These are phyloP conservation scores for Symbiotaphrina buchneri DNA, from an alignment of 495 filamentous ascomycete genomes.

Conservation along the genomic window DNA sequence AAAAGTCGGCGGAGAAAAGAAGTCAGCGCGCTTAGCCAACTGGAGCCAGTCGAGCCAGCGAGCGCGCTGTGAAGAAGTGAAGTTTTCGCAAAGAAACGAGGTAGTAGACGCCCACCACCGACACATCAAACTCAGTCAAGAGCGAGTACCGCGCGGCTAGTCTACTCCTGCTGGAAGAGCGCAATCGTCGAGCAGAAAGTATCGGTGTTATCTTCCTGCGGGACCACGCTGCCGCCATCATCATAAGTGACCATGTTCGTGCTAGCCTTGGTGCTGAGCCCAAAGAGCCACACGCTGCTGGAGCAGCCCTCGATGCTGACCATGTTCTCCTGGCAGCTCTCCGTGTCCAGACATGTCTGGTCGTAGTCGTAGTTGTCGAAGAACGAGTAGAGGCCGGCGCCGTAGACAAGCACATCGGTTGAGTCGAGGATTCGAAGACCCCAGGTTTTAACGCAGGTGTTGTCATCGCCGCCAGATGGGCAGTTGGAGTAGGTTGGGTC, in stretches of 20 bases:
- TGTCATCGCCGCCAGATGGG: slow-evolving; percentile 25
- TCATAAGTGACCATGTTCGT: slow-evolving; percentile 58
- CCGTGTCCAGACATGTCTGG: slow-evolving; percentile 48
- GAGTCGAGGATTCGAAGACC: slow-evolving; percentile 59
- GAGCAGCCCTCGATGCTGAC: slow-evolving; percentile 52
- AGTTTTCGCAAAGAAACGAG: too few species aligned
- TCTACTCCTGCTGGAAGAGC: slow-evolving; percentile 2
- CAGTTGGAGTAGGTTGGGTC: slow-evolving; percentile 56
- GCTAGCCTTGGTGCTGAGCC: slow-evolving; percentile 70
- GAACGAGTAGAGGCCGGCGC: slow-evolving; percentile 68
- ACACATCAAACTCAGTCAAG: background rate
- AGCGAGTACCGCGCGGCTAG: too few species aligned
- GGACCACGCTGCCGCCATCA: slow-evolving; percentile 24
- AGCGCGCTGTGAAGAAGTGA: too few species aligned
- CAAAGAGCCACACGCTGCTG: slow-evolving; percentile 45
- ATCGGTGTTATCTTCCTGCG: slow-evolving; percentile 40
- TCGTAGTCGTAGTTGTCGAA: slow-evolving; percentile 67
- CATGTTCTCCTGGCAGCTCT: slow-evolving; percentile 75
- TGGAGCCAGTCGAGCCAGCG: too few species aligned
- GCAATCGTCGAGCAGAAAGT: slow-evolving; percentile 61
- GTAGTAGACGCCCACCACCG: too few species aligned
- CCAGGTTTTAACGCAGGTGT: slow-evolving; percentile 59
- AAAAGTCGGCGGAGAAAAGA: too few species aligned
- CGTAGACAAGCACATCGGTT: slow-evolving; percentile 46
- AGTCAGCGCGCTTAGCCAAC: too few species aligned